Base-by-base conservation (phyloP, 2,329 filamentous ascomycete species). In the Fusarium phyllophilum region DNA sequence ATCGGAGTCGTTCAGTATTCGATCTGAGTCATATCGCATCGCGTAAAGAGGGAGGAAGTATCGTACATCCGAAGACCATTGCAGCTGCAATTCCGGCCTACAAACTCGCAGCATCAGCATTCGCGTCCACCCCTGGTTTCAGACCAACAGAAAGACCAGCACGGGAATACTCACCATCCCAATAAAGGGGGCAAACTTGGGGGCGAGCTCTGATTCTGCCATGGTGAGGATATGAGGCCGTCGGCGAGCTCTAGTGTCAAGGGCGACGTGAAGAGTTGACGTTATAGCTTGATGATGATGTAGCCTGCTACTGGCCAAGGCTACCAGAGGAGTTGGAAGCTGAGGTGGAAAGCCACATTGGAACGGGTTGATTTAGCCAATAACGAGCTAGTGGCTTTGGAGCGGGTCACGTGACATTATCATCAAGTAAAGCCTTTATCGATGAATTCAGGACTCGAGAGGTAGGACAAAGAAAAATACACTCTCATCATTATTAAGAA, bases 141-240 rank as follows among this genome's bases (percentile, higher is more conserved):
- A 33, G 24, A 45, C 54, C 55, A 62, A 38, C 31, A 18, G 65
- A 55, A 62, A 59, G 55, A 54, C 57, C 57, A 61, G 36, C 24
- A 48, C 18, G 45, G 34, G 26, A 20, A 42, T 62, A 85, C 91
- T 84, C 87, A 95, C 93, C 93, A 96, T 94, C 86, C 94, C 94
- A 82, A 96, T 89, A 86, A 96, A 96, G 78, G 93, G 93, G 85
- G 94, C 94, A 82, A 95, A 96, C 85, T 93, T 93, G 78, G 94
- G 94, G 68, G 92, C 86, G 72, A 90, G 84, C 76, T 91, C 89
- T 76, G 88, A 78, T 62, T 82, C 86, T 68, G 83, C 84, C 89
- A 90, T 90, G 72, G 55, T 84, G 74, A 77, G 66, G 60, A 74
- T 61, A 64, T 69, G 69, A 66, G 66, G 66, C 74, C 73, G 70